Base-by-base conservation (phyloP, 2,329 filamentous ascomycete species). In the Neofusicoccum laricinum region DNA sequence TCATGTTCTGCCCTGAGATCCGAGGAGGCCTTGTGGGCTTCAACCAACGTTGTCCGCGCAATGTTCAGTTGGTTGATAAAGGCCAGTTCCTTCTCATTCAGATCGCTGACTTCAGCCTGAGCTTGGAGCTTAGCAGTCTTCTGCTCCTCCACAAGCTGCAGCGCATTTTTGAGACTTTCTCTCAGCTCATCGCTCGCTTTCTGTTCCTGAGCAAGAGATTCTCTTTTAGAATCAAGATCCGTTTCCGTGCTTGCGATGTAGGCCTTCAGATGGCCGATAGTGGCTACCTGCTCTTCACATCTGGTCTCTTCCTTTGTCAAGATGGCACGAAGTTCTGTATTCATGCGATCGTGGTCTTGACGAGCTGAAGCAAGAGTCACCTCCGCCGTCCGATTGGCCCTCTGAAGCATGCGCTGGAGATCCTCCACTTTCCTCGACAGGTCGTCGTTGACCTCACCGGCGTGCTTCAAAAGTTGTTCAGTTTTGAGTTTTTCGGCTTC, bases 231-330 rank as follows among this genome's bases (percentile, higher is more conserved):
- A 11, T 10, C 11, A 15, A 64, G 38, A 4, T 51, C 45, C 4
- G 17, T 25, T 7, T 65, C 64, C 6, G 62, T n/a, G 1, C 32
- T 12, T 7, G n/a, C 30, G 8, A 32, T 34, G 4, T 70, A 36
- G 65, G 64, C 1, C 66, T 7, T 49, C 57, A 67, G 34, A 12
- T 30, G 36, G 3, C 63, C 43, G 6, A 66, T 45, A 3, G 59
- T 36, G 10, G 53, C 46, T 5, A 17, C 61, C 30, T 59, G 57
- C 45, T 79, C 76, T 30, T 81, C 46, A 41, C 21, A 79, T 4
- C 82, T 62, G 5, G 74, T 72, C 63, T 83, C 81, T 36, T 82
- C 78, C 64, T 79, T 81, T 19, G 76, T 77, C 15, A 68, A 21
- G 32, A 64, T 69, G 3, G 73, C 72, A 34, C 64, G 72, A 14